These are phyloP conservation scores for Irpex rosettiformis DNA, from an alignment of 1,284 basidiomycete genomes.

Conservation along the genomic window DNA sequence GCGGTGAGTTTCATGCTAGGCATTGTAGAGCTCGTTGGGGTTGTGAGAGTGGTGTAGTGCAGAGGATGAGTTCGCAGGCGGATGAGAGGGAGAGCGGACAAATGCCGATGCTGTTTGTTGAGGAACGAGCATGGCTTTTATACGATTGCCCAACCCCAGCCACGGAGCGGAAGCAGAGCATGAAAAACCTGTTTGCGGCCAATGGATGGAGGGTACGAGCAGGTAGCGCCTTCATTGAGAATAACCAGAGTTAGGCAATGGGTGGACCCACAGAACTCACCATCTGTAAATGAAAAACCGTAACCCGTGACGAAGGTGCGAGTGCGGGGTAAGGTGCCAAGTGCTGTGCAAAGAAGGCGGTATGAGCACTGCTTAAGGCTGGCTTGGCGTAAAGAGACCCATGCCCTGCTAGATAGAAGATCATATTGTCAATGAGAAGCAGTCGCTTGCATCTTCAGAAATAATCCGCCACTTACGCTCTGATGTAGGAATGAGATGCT, in stretches of 20 bases:
- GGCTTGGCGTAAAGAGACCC: not conserved
- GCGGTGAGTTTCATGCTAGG: conserved; percentile 6
- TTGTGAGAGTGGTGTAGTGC: not conserved
- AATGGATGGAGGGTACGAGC: not conserved
- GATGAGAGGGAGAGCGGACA: not conserved
- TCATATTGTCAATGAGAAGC: no score
- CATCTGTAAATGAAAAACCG: not conserved
- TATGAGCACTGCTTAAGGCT: not conserved
- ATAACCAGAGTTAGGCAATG: not conserved
- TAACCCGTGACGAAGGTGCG: not conserved
- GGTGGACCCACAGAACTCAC: not conserved
- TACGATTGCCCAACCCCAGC: not conserved
- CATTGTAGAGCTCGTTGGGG: conserved; percentile 4
- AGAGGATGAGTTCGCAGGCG: not conserved
- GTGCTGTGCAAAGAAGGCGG: not conserved
- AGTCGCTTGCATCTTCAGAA: not conserved
- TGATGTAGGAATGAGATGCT: not conserved
- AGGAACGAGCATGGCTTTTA: not conserved
- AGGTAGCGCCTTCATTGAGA: not conserved
- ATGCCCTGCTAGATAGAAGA: not conserved
- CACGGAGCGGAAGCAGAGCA: not conserved
- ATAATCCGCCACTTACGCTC: not conserved
- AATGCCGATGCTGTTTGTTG: not conserved
- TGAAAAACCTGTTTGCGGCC: not conserved
- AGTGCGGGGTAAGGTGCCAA: not conserved